Evolutionary conservation across 805 yeast genomes (phyloP), one percentile per base, ranked within the genome.

Genomic region (Nakazawaea holstii): DNA sequence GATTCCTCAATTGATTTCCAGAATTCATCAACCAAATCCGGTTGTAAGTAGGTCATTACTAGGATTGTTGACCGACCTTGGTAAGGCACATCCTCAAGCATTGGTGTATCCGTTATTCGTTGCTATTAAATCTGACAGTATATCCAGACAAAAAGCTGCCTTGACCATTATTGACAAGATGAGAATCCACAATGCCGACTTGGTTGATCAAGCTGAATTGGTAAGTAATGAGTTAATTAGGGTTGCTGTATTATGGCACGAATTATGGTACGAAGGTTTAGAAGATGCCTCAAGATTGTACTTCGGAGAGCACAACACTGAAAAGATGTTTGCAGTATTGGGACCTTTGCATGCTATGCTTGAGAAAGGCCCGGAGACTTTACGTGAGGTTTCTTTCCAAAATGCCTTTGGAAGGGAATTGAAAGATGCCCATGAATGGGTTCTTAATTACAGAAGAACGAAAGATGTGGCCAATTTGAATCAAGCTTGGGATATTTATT

Each of bases 401-500:
- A 89, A 90, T 47, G 87, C 96, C 0, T 95, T 88, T 71, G 98
- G 98, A 4, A 76, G 96, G 51, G 99, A 94, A 53, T 70, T 94
- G 50, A 82, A 80, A 29, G 96, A 90, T 64, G 99, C 99, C 0
- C 82, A 85, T 57, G 96, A 90, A 57, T 92, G 97, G 97, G 84
- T 91, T 1, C 72, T 82, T 61, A 87, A 88, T 59, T 94, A 80
- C 68, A 84, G 88, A 60, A 73, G 89, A 40, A 85, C 95, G 0
- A 87, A 83, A 50, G 98, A 94, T 61, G 79, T 83, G 43, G 83
- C 95, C 24, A 92, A 90, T 56, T 67, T 92, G 64, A 90, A 91
- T 59, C 98, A 94, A 65, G 98, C 98, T 0, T 92, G 99, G 99
- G 98, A 92, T 62, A 84, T 91, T 14, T 92, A 92, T 61, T 91